Base-by-base conservation (phyloP, 768 basidiomycete genomes). In the Pilatotrama ljubarskyi region DNA sequence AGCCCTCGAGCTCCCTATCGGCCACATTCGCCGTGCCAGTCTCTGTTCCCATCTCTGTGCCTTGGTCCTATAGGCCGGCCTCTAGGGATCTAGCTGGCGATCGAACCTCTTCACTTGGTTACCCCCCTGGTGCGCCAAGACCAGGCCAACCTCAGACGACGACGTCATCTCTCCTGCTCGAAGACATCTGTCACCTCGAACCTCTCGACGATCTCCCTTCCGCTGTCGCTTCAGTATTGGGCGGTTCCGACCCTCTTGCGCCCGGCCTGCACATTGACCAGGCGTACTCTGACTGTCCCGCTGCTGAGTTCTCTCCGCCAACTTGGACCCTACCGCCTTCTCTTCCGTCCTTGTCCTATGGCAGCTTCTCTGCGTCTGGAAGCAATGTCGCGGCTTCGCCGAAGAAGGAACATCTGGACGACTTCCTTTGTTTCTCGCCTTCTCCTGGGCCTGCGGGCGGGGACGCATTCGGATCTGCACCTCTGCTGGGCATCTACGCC, bases 401-500 rank as follows among this genome's bases (percentile, higher is more conserved):
- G 0, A 59, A 46, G 52, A 49, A 55, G 29, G 38, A 50, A 13
- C 35, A 37, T 5, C 5, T 37, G 0, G 51, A 56, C 15, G 59
- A 63, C 25, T 52, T 55, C 35, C 24, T 52, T 1, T 38, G 50
- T 25, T 37, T 64, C 20, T 61, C 59, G 3, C 37, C 51, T 5
- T 18, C 38, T 26, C 49, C 49, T 25, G 25, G 6, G 15, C 20
- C 51, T 36, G n/a, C 5, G 0, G 50, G 24, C 11, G 53, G 47
- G 18, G 43, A 51, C 24, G 47, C 43, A 9, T 55, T 46, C 32
- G 50, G 25, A n/a, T 14, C 40, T n/a, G 17, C 51, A 13, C 63
- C 70, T 32, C 18, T 68, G 0, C 51, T 73, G 1, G 68, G 70
- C 14, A 56, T 72, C 41, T 68, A 70, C 52, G 65, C 67, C 13